Conservation (phyloP, 2,329 filamentous ascomycete genomes). For the Zymoseptoria pseudotritici region DNA sequence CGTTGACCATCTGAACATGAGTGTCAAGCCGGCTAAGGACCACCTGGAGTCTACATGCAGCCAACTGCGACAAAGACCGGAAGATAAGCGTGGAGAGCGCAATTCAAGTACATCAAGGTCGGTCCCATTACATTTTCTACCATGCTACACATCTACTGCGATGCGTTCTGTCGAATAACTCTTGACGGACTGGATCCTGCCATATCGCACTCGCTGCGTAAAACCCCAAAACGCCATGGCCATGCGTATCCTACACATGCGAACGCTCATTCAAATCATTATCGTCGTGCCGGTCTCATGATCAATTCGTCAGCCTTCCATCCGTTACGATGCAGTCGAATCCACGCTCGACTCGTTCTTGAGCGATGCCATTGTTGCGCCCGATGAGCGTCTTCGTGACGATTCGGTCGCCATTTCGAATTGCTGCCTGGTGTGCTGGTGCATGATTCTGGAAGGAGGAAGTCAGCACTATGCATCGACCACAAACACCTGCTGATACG, state of each 20-base stretch:
- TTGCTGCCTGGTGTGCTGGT: constrained; percentile 44
- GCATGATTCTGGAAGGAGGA: constrained; percentile 36
- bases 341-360: constrained; percentile 19
- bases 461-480: constrained; percentile 4
- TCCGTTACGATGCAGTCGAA: not conserved
- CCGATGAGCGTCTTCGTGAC: constrained; percentile 34
- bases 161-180: not conserved
- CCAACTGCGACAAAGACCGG: no score
- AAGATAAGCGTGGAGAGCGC: not conserved
- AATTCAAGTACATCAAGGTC: not conserved
- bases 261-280: not conserved
- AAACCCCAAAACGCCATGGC: not conserved
- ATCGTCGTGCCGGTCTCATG: not conserved
- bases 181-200: not conserved
- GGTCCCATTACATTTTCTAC: not conserved
- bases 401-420: constrained; percentile 40
- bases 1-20: no score
- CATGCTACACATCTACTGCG: not conserved
- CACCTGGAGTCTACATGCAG: no score
- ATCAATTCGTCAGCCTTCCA: not conserved
- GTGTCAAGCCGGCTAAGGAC: no score
- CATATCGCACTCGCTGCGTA: not conserved
- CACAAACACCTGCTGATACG: not conserved
- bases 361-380: constrained; percentile 15
- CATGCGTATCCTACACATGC: not conserved